phyloP scores from a whole-genome alignment of 176 grass and related monocot genomes.

The Puya raimondii region DNA sequence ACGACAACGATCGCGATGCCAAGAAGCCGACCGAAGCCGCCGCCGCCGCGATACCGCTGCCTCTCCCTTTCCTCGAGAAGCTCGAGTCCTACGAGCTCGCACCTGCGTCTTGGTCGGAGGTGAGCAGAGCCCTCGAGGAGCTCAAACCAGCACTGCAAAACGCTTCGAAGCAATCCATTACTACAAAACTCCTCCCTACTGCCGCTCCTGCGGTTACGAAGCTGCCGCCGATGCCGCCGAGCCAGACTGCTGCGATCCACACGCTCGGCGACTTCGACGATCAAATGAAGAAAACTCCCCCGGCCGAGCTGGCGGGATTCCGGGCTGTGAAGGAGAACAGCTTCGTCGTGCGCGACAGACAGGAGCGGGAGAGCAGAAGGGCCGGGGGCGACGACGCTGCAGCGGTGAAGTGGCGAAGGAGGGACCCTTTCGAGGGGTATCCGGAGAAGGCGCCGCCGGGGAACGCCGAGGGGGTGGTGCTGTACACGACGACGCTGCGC shows the following conservation, averaged over 20 bases:
- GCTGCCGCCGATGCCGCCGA: background rate
- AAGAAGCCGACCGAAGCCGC: conserved; percentile 31
- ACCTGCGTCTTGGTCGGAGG: conserved; percentile 79
- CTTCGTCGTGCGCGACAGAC: conserved; percentile 73
- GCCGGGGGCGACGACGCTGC: background rate
- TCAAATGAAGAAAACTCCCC: conserved; percentile 15
- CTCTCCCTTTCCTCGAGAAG: conserved; percentile 71
- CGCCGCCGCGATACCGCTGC: conserved; percentile 8
- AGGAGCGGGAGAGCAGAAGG: conserved; percentile 15
- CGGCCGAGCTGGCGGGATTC: conserved; percentile 40
- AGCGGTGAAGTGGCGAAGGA: conserved; percentile 30
- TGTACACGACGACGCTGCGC: conserved; percentile 86
- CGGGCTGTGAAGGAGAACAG: conserved; percentile 69
- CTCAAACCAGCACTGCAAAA: conserved; percentile 50
- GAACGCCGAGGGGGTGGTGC: conserved; percentile 58
- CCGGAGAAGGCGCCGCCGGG: conserved; percentile 55
- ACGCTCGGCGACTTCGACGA: background rate
- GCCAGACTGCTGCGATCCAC: background rate
- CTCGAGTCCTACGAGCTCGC: conserved; percentile 63
- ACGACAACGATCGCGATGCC: conserved; percentile 5
- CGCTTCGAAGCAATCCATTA: conserved; percentile 13
- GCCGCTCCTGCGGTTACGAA: background rate
- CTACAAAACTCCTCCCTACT: background rate
- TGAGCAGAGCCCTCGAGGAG: conserved; percentile 85
- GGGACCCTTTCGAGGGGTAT: conserved; percentile 74